phyloP scores from a whole-genome alignment of 2,329 filamentous ascomycete genomes.

The Cryphonectria radicalis region DNA sequence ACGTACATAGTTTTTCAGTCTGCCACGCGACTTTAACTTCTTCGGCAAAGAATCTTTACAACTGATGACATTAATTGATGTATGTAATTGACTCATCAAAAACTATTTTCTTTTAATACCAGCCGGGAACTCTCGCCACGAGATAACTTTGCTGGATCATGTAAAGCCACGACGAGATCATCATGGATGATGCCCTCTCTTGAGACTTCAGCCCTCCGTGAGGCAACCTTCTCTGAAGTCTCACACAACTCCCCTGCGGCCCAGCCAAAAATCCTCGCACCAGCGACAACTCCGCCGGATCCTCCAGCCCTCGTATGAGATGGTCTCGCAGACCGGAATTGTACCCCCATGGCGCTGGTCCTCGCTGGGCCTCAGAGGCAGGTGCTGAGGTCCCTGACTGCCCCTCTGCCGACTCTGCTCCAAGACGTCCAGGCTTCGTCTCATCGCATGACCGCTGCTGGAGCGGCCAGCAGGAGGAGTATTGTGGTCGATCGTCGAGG shows the following conservation, averaged over 20 bases:
- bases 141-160: not conserved
- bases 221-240: not conserved
- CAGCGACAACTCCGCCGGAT: slow-evolving; percentile 13
- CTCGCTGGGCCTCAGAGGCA: not conserved
- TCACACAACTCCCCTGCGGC: not conserved
- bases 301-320: slow-evolving; percentile 7
- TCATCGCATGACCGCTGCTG: not conserved
- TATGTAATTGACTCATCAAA: not conserved
- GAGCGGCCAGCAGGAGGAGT: not conserved
- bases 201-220: not conserved
- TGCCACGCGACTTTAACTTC: no score
- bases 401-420: not conserved
- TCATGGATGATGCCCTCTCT: not conserved
- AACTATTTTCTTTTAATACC: not conserved
- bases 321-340: not conserved
- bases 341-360: not conserved
- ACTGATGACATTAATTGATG: not conserved
- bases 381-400: not conserved
- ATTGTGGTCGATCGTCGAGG: not conserved
- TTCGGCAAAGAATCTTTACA: not conserved
- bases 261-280: not conserved
- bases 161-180: not conserved
- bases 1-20: not conserved
- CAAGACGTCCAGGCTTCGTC: no score
- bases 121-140: not conserved